These are phyloP conservation scores for Nakaseomyces kungkrabaensis DNA, from an alignment of 1,139 yeast genomes.

Conservation along the genomic window DNA sequence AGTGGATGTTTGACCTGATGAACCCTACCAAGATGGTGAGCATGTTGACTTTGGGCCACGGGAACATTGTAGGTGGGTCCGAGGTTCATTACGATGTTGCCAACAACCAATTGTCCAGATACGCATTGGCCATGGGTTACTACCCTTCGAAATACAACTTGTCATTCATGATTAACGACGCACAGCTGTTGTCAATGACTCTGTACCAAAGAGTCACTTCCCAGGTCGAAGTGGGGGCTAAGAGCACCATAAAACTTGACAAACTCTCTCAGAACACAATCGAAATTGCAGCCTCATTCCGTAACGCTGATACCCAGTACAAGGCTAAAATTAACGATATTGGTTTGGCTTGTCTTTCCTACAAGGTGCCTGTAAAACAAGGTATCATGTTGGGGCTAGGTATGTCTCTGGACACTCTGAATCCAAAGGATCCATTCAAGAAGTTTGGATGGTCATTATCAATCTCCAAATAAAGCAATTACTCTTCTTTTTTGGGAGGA, in stretches of 20 bases:
- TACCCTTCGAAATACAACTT: constrained; percentile 79
- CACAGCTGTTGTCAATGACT: constrained; percentile 87
- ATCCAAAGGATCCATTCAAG: constrained; percentile 94
- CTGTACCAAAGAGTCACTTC: constrained; percentile 95
- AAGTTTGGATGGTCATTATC: constrained; percentile 92
- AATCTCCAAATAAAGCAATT: neutral
- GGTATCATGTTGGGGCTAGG: constrained; percentile 97
- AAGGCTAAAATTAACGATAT: constrained; percentile 97
- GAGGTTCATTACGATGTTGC: constrained; percentile 94
- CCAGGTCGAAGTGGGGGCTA: constrained; percentile 92
- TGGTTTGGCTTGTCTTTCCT: constrained; percentile 87
- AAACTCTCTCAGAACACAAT: constrained; percentile 62
- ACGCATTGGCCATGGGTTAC: constrained; percentile 93
- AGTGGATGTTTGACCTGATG: constrained; percentile 89
- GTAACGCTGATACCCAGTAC: constrained; percentile 75
- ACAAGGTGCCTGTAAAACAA: constrained; percentile 90
- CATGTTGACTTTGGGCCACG: constrained; percentile 90
- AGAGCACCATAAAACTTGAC: constrained; percentile 92
- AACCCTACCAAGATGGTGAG: constrained; percentile 95
- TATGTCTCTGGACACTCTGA: constrained; percentile 91
- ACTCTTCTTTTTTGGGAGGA: no score
- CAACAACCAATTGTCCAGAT: constrained; percentile 85
- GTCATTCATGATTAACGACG: constrained; percentile 80
- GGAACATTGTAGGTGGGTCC: constrained; percentile 95
- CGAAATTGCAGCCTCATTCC: constrained; percentile 93